Percentiles rank a stretch among this genome's conserved stretches.
Conservation (phyloP, 2,329 filamentous ascomycete species). For the Aspergillus pseudoviridinutans region DNA sequence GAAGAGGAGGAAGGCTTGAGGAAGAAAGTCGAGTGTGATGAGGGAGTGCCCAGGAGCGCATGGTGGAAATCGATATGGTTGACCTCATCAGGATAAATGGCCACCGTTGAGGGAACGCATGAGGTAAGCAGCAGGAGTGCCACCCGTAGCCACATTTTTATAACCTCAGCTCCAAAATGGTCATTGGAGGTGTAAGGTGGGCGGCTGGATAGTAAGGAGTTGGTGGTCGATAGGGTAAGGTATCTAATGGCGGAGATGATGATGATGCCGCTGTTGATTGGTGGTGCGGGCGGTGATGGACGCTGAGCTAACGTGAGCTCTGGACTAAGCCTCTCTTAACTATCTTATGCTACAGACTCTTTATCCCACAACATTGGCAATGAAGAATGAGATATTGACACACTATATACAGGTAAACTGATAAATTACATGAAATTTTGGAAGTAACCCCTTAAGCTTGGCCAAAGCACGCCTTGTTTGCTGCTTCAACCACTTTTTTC, state of each 20-base stretch:
- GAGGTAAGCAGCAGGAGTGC: conserved; percentile 37
- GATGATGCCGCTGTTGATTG: conserved; percentile 2
- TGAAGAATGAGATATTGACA: background rate
- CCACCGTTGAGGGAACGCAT: conserved; percentile 52
- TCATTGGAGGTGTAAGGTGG: conserved; percentile 29
- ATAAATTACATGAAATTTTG: background rate
- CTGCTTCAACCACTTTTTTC: conserved; percentile 47
- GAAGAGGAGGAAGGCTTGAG: conserved; percentile 77
- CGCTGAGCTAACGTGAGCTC: background rate
- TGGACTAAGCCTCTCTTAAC: too few species aligned
- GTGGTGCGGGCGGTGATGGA: conserved; percentile 20
- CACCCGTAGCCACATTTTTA: conserved; percentile 40
- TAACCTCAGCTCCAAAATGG: conserved; percentile 21
- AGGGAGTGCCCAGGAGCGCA: conserved; percentile 78
- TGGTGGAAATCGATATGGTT: conserved; percentile 91
- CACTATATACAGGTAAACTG: background rate
- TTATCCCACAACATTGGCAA: background rate
- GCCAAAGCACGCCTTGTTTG: conserved; percentile 54
- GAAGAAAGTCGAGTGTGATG: conserved; percentile 86
- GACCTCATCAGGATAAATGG: conserved; percentile 87
- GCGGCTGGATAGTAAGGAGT: conserved; percentile 12
- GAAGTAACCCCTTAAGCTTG: background rate
- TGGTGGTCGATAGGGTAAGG: background rate
- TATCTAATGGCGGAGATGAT: background rate
- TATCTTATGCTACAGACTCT: background rate